Base-by-base conservation (phyloP, 805 yeast genomes). In the Candida coleopterorum region DNA sequence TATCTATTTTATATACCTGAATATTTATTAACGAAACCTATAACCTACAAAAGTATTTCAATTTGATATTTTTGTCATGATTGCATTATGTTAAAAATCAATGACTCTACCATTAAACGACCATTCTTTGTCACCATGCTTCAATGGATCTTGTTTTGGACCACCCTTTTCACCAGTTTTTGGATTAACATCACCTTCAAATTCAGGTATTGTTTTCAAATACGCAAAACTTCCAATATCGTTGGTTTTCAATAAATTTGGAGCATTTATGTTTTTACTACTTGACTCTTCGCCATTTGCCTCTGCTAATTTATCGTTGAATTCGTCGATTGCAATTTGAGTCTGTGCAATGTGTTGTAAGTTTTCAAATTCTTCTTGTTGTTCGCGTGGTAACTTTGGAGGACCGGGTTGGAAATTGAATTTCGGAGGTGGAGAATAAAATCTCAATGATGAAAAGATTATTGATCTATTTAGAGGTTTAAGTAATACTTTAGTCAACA, bases 51-150 rank as follows among this genome's bases (percentile, higher is more conserved):
- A n/a, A n/a, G n/a, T n/a, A n/a, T n/a, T n/a, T n/a, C n/a, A n/a
- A n/a, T n/a, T n/a, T n/a, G n/a, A n/a, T n/a, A n/a, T n/a, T n/a
- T n/a, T n/a, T n/a, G n/a, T n/a, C n/a, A n/a, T n/a, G n/a, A n/a
- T n/a, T n/a, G n/a, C n/a, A n/a, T n/a, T n/a, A n/a, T n/a, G n/a
- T 38, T 48, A 93, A 53, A 93, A 93, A 57, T 93, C 98, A 2
- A 97, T 90, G 21, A 87, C 96, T 55, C 97, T 76, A 0, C 98
- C 98, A 53, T 93, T 90, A 59, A 82, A 93, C 7, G 96, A 81
- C 77, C 94, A 93, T 50, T 89, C 97, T 34, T 59, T 60, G 34
- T 60, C 60, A 12, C 88, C 88, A 50, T 86, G 90, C 50, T 79
- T 77, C 45, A 87, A 70, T 0, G 98, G 98, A 53, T 93, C 97